These are phyloP conservation scores for Boletellus sp. DNA, from an alignment of 1,284 basidiomycete species.

Conservation along the genomic window DNA sequence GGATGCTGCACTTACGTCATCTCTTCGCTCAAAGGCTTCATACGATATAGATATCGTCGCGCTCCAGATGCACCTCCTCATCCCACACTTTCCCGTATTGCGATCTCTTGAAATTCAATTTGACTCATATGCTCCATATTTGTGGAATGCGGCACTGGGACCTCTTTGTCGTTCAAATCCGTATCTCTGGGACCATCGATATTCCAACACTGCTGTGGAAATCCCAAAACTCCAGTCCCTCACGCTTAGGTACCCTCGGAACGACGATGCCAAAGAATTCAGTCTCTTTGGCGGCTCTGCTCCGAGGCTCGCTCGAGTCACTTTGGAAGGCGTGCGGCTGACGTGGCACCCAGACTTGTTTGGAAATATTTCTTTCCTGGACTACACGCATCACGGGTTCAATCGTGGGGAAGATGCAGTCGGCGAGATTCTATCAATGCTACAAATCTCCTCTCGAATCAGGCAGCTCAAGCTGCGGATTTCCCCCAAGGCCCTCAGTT, in stretches of 20 bases:
- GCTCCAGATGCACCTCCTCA: conserved; percentile 54
- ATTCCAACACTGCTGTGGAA: conserved; percentile 10
- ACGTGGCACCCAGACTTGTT: conserved; percentile 59
- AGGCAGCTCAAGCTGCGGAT: conserved; percentile 44
- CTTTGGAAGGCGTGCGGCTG: conserved; percentile 60
- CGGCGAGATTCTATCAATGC: conserved; percentile 45
- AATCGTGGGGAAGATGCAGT: conserved; percentile 44
- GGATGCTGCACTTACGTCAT: conserved; percentile 47
- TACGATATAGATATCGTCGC: conserved; percentile 50
- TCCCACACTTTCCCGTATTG: conserved; percentile 50
- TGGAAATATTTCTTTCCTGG: conserved; percentile 54
- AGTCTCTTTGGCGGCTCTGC: conserved; percentile 58
- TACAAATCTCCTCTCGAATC: conserved; percentile 44
- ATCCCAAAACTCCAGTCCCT: conserved; percentile 53
- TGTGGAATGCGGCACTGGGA: conserved; percentile 60
- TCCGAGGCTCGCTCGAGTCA: conserved; percentile 50
- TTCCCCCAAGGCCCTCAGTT: conserved; percentile 20
- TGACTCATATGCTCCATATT: conserved; percentile 50
- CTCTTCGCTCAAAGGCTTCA: conserved; percentile 22
- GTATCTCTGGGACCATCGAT: conserved; percentile 25
- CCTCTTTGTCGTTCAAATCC: conserved; percentile 39
- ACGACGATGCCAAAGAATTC: conserved; percentile 66
- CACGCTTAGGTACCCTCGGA: conserved; percentile 53
- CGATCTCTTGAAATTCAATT: conserved; percentile 60
- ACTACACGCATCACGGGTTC: conserved; percentile 60